Evolutionary conservation across 805 yeast species (phyloP), one percentile per base, ranked within the genome.

Genomic region (Pichia cabralensis): DNA sequence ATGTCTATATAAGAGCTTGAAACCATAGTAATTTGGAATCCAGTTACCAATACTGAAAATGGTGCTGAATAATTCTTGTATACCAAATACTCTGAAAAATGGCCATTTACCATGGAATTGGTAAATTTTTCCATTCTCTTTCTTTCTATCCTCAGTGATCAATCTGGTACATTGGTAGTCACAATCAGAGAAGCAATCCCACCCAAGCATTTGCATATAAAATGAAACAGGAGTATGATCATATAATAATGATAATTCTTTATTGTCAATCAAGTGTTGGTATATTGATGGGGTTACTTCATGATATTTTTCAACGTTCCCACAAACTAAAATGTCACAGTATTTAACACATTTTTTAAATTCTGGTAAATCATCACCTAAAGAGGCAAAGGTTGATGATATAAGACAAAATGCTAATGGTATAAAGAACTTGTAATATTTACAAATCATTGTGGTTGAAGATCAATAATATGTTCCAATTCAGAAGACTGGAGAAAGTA

Each of bases 31-130:
- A 50, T 84, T 89, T 3, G 89, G 83, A 11, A 75, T 38, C 40
- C 76, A 70, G 48, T 81, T 81, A 16, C 72, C 65, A 5, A 81
- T 47, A n/a, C 95, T 81, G 55, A 92, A 89, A 2, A 85, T 15
- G 1, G 81, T 76, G 11, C 94, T 79, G 17, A 78, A 82, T 0
- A 85, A 60, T 53, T 92, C 98, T 55, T 92, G 98, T 10, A 80
- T 62, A 0, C 94, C 94, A n/a, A 68, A 57, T 1, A 81, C 50
- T 32, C 98, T 66, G 13, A 64, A 42, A 49, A 92, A 92, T 3
- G 97, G 97, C 98, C 98, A 92, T 60, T 92, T 92, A 0, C 98
- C 98, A 56, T 92, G 96, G 59, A 84, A 92, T 55, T 92, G 98
- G 26, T 68, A 67, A 1, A 84, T 61, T 36, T 74, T 77, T 39